Conservation (phyloP, 2,329 filamentous ascomycete species). For the Knufia petricola region DNA sequence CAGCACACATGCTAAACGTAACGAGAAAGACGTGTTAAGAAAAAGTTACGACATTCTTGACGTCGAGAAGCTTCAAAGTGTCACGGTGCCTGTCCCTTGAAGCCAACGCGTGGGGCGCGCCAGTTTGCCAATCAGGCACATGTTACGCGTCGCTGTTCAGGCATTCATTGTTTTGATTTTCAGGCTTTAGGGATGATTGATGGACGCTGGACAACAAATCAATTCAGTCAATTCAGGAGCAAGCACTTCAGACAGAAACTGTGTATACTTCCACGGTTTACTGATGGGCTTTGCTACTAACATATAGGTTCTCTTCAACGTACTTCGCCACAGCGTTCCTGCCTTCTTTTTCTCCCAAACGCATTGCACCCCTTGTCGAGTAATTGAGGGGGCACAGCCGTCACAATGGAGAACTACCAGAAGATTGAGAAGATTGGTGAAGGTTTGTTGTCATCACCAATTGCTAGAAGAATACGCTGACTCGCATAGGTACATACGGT, state of each 20-base stretch:
- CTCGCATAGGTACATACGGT: conserved; percentile 76
- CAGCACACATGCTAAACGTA: too few relatives aligned
- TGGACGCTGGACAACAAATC: too few relatives aligned
- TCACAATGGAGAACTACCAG: conserved; percentile 83
- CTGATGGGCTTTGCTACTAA: neutral
- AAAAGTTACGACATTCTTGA: too few relatives aligned
- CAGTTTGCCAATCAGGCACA: too few relatives aligned
- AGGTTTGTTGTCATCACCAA: conserved; percentile 47
- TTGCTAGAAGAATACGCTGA: neutral
- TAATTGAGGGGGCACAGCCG: neutral
- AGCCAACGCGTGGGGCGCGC: too few relatives aligned
- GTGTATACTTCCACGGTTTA: neutral
- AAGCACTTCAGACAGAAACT: neutral
- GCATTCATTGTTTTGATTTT: conserved; percentile 6
- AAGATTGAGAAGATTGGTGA: conserved; percentile 95
- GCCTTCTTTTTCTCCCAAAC: neutral
- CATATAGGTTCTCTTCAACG: neutral
- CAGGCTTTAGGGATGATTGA: neutral
- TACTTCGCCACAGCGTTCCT: neutral
- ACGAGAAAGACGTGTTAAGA: too few relatives aligned
- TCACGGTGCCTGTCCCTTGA: neutral
- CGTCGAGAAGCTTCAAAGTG: too few relatives aligned
- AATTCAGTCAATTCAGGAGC: too few relatives aligned
- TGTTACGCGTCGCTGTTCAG: too few relatives aligned
- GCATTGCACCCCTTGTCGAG: neutral